Conservation (phyloP, 306 rosid species). For the Parietaria judaica region DNA sequence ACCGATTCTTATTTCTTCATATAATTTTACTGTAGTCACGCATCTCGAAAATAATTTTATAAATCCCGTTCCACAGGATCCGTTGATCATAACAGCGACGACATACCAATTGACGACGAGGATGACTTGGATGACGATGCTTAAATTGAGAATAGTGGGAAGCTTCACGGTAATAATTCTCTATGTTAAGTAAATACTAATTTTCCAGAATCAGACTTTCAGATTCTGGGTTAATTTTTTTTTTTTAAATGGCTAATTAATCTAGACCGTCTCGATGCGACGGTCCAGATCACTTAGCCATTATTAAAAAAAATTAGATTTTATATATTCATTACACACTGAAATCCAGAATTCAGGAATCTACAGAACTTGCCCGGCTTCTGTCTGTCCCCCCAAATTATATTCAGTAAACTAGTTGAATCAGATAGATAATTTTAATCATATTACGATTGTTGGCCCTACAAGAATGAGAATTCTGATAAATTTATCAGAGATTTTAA, state of each 20-base stretch:
- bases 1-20: neutral
- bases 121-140: slow-evolving; percentile 46
- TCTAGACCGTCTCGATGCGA: neutral
- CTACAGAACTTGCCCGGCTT: neutral
- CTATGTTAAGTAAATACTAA: neutral
- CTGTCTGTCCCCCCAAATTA: neutral
- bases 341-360: no score
- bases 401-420: neutral
- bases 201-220: neutral
- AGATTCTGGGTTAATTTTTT: neutral
- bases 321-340: no score
- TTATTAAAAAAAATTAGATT: no score
- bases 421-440: neutral
- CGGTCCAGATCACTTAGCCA: no score
- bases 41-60: slow-evolving; percentile 1
- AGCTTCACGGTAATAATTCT: slow-evolving; percentile 3
- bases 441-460: neutral
- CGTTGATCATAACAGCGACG: slow-evolving; percentile 35
- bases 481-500: neutral
- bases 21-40: neutral
- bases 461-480: neutral
- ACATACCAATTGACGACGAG: slow-evolving; percentile 72
- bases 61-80: slow-evolving; percentile 30
- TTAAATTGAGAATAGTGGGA: slow-evolving; percentile 25
- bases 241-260: neutral